Conservation (phyloP, 306 rosid species). For the Hippophae rhamnoides region DNA sequence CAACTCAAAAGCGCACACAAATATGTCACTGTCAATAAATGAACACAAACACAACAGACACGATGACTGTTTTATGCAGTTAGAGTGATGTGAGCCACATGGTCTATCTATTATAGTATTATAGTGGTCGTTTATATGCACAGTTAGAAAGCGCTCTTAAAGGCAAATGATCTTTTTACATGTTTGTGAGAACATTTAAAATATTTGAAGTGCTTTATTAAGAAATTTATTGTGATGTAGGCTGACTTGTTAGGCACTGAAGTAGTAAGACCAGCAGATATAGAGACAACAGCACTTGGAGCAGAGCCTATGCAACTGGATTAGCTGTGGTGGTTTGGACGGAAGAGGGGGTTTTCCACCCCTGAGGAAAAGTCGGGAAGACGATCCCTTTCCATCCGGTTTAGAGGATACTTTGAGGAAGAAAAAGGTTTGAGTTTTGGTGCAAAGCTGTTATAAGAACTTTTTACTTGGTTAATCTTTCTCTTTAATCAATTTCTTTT, state of each 20-base stretch:
- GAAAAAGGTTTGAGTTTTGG: conserved; percentile 68
- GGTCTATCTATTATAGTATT: no score
- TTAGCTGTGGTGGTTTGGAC: conserved; percentile 76
- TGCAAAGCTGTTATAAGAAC: conserved; percentile 71
- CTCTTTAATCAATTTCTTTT: conserved; percentile 27
- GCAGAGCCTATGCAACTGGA: conserved; percentile 98
- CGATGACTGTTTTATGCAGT: no score
- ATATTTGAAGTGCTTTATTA: no score
- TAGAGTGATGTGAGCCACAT: no score
- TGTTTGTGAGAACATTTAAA: no score
- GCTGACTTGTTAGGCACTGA: conserved; percentile 67
- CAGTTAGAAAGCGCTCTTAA: no score
- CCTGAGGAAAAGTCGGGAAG: conserved; percentile 30
- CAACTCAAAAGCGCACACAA: no score
- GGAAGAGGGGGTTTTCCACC: conserved; percentile 42
- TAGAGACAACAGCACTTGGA: conserved; percentile 90
- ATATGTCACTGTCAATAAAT: no score
- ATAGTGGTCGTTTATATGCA: no score
- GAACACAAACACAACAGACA: no score
- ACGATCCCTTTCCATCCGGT: conserved; percentile 38
- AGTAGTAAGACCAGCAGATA: conserved; percentile 75
- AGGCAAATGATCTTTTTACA: no score
- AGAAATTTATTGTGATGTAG: conserved; percentile 24
- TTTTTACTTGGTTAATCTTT: conserved; percentile 75
- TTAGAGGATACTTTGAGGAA: conserved; percentile 44